Conservation (phyloP, 2,329 filamentous ascomycete genomes). For the Aspergillus pseudoglaucus region DNA sequence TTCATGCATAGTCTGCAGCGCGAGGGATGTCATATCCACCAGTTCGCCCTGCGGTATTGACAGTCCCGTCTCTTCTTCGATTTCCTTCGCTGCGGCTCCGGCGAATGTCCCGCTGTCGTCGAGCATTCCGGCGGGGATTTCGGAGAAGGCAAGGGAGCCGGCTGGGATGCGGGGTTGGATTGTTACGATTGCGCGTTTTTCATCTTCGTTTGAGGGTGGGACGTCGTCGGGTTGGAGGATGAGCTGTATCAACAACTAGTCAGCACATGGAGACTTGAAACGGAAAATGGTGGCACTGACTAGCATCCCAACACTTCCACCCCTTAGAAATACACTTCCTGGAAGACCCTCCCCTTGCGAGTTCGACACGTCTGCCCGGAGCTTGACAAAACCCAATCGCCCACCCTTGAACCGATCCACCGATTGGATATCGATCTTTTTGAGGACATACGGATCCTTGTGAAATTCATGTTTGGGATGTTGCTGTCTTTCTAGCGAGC, state of each 20-base stretch:
- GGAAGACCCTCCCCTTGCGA: slow-evolving; percentile 46
- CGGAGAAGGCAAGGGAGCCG: slow-evolving; percentile 48
- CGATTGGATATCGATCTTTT: slow-evolving; percentile 48
- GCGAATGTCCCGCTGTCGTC: slow-evolving; percentile 49
- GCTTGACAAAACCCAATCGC: slow-evolving; percentile 51
- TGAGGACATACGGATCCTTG: slow-evolving; percentile 45
- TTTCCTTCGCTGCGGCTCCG: slow-evolving; percentile 51
- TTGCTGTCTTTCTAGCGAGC: slow-evolving; percentile 44
- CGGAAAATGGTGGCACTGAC: slow-evolving; percentile 27
- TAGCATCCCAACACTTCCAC: slow-evolving; percentile 53
- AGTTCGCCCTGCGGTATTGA: slow-evolving; percentile 45
- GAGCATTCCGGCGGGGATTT: slow-evolving; percentile 57
- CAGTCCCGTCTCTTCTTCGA: slow-evolving; percentile 53
- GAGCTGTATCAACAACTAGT: slow-evolving; percentile 31
- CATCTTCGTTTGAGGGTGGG: slow-evolving; percentile 30
- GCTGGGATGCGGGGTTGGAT: slow-evolving; percentile 53
- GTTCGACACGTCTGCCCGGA: slow-evolving; percentile 50
- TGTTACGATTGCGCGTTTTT: slow-evolving; percentile 48
- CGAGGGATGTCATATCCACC: slow-evolving; percentile 49
- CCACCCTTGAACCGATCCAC: slow-evolving; percentile 47
- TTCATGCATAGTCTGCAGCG: slow-evolving; percentile 24
- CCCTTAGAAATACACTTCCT: slow-evolving; percentile 52
- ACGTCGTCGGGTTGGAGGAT: slow-evolving; percentile 50
- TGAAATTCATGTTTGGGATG: slow-evolving; percentile 46
- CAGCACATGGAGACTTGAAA: neutral